Conservation (phyloP, 352 stramenopile species). For the Globisporangium sylvaticum region DNA sequence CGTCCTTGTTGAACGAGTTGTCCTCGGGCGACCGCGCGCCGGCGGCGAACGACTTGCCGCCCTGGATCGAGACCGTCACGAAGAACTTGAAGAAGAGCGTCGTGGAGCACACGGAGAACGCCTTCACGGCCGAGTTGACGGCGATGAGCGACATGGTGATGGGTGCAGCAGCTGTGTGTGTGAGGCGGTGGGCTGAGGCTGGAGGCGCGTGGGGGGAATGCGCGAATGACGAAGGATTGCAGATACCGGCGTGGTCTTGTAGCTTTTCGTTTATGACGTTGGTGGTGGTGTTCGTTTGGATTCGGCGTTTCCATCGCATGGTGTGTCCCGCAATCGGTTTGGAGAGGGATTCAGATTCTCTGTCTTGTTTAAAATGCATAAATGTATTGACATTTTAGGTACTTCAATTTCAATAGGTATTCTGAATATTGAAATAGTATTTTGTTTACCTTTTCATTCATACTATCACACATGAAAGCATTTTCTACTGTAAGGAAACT, state of each 20-base stretch:
- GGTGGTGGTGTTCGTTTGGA: background rate
- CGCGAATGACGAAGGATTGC: background rate
- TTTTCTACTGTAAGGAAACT: no score
- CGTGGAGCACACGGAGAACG: constrained; percentile 13
- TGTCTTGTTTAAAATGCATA: no score
- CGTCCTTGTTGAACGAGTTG: constrained; percentile 9
- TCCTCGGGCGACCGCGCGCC: constrained; percentile 16
- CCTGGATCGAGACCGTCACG: constrained; percentile 12
- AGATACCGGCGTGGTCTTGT: background rate
- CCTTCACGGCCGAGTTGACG: constrained; percentile 6
- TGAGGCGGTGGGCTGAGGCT: background rate
- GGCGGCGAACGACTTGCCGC: constrained; percentile 14
- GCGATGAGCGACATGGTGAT: constrained; percentile 1
- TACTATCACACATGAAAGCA: no score
- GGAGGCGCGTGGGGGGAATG: background rate
- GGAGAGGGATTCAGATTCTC: no score
- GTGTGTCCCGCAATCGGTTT: constrained; percentile 1
- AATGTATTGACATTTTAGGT: no score
- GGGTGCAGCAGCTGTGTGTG: background rate
- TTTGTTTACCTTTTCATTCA: no score
- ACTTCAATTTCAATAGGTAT: no score
- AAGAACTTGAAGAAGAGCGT: constrained; percentile 18
- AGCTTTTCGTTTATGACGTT: no score
- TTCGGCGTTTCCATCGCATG: background rate
- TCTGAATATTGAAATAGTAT: no score